Base-by-base conservation (phyloP, 441 rosid genomes). In the Arabidopsis lyrata region DNA sequence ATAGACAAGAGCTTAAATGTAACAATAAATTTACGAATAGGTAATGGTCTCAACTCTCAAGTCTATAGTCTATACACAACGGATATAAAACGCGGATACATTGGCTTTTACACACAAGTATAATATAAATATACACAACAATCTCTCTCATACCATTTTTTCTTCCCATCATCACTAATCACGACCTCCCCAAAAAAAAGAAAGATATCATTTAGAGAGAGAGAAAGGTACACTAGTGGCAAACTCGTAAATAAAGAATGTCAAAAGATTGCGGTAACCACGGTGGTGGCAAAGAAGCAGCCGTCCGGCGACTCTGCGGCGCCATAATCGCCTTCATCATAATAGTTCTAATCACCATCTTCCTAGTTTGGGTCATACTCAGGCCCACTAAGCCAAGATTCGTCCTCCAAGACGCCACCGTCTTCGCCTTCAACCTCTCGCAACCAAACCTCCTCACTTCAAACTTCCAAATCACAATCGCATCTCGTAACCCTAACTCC, bases 361-460 rank as follows among this genome's bases (percentile, higher is more conserved):
- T 92, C 66, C 48, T 92, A 14, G 78, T 87, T 10, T 95, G 93
- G 93, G 95, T 86, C 44, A 75, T 92, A 63, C 92, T 92, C 63
- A 87, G 82, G 15, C 99, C 99, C 0, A 65, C 70, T 6, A 95
- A 95, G 27, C 99, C 99, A 8, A 64, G 63, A 6, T 92, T 95
- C 87, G 0, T 86, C 80, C 90, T 95, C 82, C 98, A 91, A 79
- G 99, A 95, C 86, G 92, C 86, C 82, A 95, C 98, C 70, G 89
- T 92, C 69, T 85, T 65, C 79, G 84, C 79, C 83, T 95, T 93
- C 90, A 91, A 93, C 85, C 62, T 84, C 78, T 72, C 98, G 1
- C 36, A 44, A 27, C 95, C 96, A 3, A 91, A 88, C 69, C 58
- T 76, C 74, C 86, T 95, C 78, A 87, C 98, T 18, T 85, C 93